Evolutionary conservation across 805 yeast species (phyloP), one percentile per base, ranked within the genome.

Genomic region (Suhomyces vadensis): DNA sequence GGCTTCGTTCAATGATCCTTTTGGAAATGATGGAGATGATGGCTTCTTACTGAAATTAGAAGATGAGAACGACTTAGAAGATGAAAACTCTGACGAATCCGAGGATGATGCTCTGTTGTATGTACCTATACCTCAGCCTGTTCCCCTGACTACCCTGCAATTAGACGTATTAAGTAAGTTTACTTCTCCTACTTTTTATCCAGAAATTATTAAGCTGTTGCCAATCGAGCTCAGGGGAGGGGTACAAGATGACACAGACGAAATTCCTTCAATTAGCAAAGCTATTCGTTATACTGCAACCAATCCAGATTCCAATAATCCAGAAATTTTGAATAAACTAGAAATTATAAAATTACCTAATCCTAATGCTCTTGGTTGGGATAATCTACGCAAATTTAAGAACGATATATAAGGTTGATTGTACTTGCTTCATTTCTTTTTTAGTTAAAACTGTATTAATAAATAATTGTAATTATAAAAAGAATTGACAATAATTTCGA

Each of bases 291-390:
- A 68, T 29, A 61, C 61, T 41, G 50, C 61, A 20, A 55, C 65
- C 2, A 58, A 58, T 41, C 60, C 71, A 1, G 72, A 68, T 39
- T 42, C 50, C 6, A 48, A 49, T 16, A 62, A 64, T 35, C 67
- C 74, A 0, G 69, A 68, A 37, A 38, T 58, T 8, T 57, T 69
- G 39, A 67, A 63, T 38, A 67, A 63, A 47, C 53, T 70, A 25
- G 77, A 71, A 46, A 58, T 71, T 10, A 53, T 71, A 13, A 70
- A 69, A 53, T 59, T 71, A 31, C 77, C 77, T 2, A 71, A 71
- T 51, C 65, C 73, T 29, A 71, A 71, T 46, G 54, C 67, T 10
- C 43, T 71, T 33, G 77, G 69, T 3, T 71, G 77, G 77, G 76
- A 69, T 43, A 71, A 71, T 46, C 51, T 71, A 37, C 57, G 63